Percentiles rank a stretch among this genome's conserved stretches.
phyloP scores from a whole-genome alignment of 2,329 filamentous ascomycete species.

The Colletotrichum lini region DNA sequence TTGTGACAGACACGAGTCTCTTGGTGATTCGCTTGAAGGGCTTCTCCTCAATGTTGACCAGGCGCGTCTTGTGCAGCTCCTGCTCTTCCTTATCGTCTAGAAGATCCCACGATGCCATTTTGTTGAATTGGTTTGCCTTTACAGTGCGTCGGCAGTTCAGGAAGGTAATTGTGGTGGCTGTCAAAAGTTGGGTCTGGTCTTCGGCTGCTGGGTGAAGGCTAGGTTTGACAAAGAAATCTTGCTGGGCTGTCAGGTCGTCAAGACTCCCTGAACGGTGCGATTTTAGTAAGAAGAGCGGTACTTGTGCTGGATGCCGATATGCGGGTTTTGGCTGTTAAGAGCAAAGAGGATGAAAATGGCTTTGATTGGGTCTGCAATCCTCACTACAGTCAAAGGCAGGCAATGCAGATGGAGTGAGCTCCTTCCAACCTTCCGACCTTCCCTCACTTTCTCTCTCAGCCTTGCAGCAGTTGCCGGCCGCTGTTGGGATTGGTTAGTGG shows the following conservation, averaged over 20 bases:
- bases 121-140: not conserved
- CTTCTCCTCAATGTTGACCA: slow-evolving; percentile 91
- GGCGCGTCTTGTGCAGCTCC: slow-evolving; percentile 87
- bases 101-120: slow-evolving; percentile 71
- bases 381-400: slow-evolving; percentile 9
- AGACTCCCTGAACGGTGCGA: not conserved
- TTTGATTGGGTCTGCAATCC: not conserved
- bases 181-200: not conserved
- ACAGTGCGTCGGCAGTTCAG: too few species aligned
- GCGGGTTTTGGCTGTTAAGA: not conserved
- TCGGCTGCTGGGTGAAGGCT: not conserved
- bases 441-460: slow-evolving; percentile 31
- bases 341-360: not conserved
- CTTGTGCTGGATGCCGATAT: not conserved
- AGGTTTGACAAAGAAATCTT: not conserved
- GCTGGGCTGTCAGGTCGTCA: not conserved
- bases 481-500: slow-evolving; percentile 30
- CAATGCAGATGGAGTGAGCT: slow-evolving; percentile 13
- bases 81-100: slow-evolving; percentile 84
- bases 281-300: too few species aligned
- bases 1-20: slow-evolving; percentile 79
- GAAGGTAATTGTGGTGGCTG: not conserved
- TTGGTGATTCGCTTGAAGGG: slow-evolving; percentile 92
- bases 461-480: slow-evolving; percentile 30
- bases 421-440: not conserved